A percentile compares a stretch with the other conserved stretches of the same genome.
phyloP scores from a whole-genome alignment of 192 early-diverging fungal genomes.

The Spizellomyces sp. region DNA sequence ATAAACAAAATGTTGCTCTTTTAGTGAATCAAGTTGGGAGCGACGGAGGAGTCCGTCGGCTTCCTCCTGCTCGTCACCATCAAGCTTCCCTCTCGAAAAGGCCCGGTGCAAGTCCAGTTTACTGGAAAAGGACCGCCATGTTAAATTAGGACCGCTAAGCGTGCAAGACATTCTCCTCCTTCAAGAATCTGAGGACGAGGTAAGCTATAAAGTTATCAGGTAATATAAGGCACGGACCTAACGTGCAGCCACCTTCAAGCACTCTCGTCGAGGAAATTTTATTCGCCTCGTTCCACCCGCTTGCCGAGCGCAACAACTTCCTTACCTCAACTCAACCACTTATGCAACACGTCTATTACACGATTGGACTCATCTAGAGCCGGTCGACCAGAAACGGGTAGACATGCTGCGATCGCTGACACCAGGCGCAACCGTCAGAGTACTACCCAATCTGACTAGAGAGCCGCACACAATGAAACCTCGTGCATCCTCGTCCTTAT shows the following conservation, averaged over 20 bases:
- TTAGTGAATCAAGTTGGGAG: background rate
- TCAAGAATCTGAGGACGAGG: constrained; percentile 50
- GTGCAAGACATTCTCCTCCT: constrained; percentile 33
- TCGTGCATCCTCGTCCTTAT: background rate
- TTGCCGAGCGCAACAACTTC: constrained; percentile 11
- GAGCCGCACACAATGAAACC: background rate
- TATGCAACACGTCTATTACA: constrained; percentile 42
- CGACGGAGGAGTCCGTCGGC: constrained; percentile 2
- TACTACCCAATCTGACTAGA: constrained; percentile 1
- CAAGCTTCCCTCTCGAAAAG: constrained; percentile 1
- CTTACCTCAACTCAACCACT: constrained; percentile 12
- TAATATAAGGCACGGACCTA: too few species aligned
- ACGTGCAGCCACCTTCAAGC: constrained; percentile 12
- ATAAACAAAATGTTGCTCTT: too few species aligned
- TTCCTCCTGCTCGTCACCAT: background rate
- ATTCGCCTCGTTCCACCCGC: constrained; percentile 42
- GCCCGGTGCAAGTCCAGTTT: background rate
- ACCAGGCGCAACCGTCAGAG: background rate
- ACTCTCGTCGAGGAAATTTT: constrained; percentile 40
- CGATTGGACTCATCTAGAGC: constrained; percentile 35
- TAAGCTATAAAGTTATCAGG: background rate
- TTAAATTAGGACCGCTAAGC: background rate
- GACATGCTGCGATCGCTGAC: background rate
- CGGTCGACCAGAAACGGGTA: constrained; percentile 8
- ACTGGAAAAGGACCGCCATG: constrained; percentile 8